Percentiles rank a stretch among this genome's conserved stretches.
phyloP scores from a whole-genome alignment of 306 rosid genomes.

The Coriaria nepalensis region DNA sequence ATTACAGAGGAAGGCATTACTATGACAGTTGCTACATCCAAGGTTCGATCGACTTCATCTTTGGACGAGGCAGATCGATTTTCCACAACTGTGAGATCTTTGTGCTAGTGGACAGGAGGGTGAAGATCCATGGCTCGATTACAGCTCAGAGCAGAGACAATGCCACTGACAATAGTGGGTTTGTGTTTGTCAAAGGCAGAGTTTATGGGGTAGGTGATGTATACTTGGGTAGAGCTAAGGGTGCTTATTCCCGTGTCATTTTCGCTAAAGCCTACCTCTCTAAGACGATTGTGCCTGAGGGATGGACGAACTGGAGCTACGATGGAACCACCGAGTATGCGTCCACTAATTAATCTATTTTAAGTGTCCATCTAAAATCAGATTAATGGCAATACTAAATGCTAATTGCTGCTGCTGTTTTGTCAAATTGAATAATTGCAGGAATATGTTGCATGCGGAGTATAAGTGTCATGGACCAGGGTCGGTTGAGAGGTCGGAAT shows the following conservation, averaged over 20 bases:
- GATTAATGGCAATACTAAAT: background rate
- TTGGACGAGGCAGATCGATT: conserved; percentile 57
- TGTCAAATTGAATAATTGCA: conserved; percentile 7
- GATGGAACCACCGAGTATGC: conserved; percentile 51
- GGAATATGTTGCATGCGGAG: conserved; percentile 51
- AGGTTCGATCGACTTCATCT: conserved; percentile 90
- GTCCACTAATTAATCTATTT: background rate
- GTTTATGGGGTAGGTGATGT: conserved; percentile 66
- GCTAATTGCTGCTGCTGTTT: too few relatives aligned
- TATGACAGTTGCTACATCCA: conserved; percentile 58
- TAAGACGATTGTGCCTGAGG: conserved; percentile 30
- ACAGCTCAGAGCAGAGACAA: conserved; percentile 47
- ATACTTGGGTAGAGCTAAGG: conserved; percentile 69
- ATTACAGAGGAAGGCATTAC: conserved; percentile 82
- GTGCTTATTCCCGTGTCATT: conserved; percentile 53
- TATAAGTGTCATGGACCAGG: conserved; percentile 60
- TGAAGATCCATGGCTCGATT: conserved; percentile 42
- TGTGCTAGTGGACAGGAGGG: conserved; percentile 57
- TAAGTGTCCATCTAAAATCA: background rate
- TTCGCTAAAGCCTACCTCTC: conserved; percentile 52
- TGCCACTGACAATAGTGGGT: conserved; percentile 42
- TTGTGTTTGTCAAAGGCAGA: conserved; percentile 40
- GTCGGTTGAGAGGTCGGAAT: conserved; percentile 43
- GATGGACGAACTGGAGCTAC: conserved; percentile 78
- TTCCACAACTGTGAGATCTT: conserved; percentile 58